Percentiles rank a stretch among this genome's conserved stretches.
Evolutionary conservation across 495 filamentous ascomycete species (phyloP).

Genomic region (Evansstolkia leycettana): DNA sequence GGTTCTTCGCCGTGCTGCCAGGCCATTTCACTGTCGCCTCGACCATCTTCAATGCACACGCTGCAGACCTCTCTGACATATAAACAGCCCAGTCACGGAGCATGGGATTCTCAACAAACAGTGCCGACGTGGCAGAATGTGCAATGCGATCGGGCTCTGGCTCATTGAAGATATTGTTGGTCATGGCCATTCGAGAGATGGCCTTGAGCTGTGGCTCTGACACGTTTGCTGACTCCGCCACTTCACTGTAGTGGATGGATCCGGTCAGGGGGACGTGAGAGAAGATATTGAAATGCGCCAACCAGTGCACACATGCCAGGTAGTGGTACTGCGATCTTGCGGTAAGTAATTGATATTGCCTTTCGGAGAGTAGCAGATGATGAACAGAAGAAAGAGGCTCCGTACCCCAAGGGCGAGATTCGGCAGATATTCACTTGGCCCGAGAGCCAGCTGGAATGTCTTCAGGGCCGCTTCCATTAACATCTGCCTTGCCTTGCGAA

Average conservation of each 20-base stretch:
- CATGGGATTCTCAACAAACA: conserved; percentile 8
- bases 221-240: conserved; percentile 12
- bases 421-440: conserved; percentile 13
- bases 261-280: conserved; percentile 11
- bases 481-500: conserved; percentile 3
- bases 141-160: conserved; percentile 6
- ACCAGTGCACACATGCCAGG: conserved; percentile 4
- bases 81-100: conserved; percentile 12
- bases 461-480: conserved; percentile 4
- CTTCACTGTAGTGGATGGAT: conserved; percentile 12
- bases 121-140: conserved; percentile 17
- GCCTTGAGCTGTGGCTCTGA: conserved; percentile 13
- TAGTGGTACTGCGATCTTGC: conserved; percentile 3
- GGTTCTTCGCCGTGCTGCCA: conserved; percentile 2
- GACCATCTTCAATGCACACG: conserved; percentile 7
- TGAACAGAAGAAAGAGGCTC: not conserved
- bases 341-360: not conserved
- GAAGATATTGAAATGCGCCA: conserved; percentile 15
- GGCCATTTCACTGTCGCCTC: conserved; percentile 12
- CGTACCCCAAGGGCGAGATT: conserved; percentile 9
- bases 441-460: conserved; percentile 9
- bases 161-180: conserved; percentile 15
- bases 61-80: conserved; percentile 7
- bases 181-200: conserved; percentile 25
- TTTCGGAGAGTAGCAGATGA: no score